Evolutionary conservation across 148 eudicot species (phyloP).

Genomic region (Amaranthus palmeri): DNA sequence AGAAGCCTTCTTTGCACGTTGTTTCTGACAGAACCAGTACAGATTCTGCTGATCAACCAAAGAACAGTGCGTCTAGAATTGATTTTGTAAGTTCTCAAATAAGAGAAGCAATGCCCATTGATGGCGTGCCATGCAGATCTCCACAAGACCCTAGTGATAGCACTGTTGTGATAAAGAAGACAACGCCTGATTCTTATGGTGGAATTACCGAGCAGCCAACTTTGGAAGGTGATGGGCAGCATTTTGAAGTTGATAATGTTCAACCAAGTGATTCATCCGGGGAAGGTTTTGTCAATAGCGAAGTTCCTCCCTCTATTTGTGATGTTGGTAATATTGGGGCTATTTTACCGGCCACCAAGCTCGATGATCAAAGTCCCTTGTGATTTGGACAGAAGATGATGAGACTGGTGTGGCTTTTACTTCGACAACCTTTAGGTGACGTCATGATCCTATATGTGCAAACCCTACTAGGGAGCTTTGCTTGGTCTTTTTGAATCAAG

Average conservation of each 20-base stretch:
- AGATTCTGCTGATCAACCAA: slow-evolving; percentile 13
- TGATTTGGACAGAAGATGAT: slow-evolving; percentile 14
- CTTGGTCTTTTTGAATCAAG: background rate
- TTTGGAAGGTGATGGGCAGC: slow-evolving; percentile 7
- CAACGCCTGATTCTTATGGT: slow-evolving; percentile 5
- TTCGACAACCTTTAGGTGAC: background rate
- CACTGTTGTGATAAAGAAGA: background rate
- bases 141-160: background rate
- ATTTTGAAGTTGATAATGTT: background rate
- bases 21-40: background rate
- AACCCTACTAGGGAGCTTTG: background rate
- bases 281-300: slow-evolving; percentile 4
- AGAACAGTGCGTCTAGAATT: background rate
- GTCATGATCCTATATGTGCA: background rate
- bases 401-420: background rate
- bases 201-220: slow-evolving; percentile 3
- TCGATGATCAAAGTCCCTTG: slow-evolving; percentile 3
- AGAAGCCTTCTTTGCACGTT: background rate
- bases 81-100: background rate
- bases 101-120: slow-evolving; percentile 3
- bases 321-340: background rate
- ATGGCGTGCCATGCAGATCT: slow-evolving; percentile 4
- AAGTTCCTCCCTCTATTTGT: background rate
- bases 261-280: background rate
- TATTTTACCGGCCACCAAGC: slow-evolving; percentile 11